A percentile compares a stretch with the other conserved stretches of the same genome.
These are phyloP conservation scores for Sporobolomyces phaffii DNA, from an alignment of 768 basidiomycete species.

Conservation along the genomic window DNA sequence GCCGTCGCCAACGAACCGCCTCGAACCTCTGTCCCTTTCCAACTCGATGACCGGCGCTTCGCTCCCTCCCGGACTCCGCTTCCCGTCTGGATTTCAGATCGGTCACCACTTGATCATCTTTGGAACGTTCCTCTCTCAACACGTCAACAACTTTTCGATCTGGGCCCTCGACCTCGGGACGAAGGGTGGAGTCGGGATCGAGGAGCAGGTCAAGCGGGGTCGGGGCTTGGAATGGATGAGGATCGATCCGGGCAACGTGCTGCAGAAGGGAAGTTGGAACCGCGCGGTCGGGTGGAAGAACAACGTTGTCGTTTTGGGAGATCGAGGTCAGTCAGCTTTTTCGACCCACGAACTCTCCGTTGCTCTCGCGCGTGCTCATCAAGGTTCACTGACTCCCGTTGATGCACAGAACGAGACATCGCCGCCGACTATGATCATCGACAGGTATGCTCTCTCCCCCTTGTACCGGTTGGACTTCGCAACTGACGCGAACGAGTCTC, in stretches of 20 bases:
- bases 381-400: background rate
- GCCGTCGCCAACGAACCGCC: conserved; percentile 57
- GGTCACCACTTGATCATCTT: conserved; percentile 88
- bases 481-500: conserved; percentile 48
- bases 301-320: conserved; percentile 85
- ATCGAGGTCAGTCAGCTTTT: conserved; percentile 49
- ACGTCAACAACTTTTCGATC: conserved; percentile 88
- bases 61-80: conserved; percentile 89
- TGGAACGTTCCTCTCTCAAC: conserved; percentile 89
- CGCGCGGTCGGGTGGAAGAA: conserved; percentile 82
- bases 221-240: conserved; percentile 74
- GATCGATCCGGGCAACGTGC: conserved; percentile 78
- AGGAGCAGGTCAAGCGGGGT: conserved; percentile 30
- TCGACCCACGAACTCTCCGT: conserved; percentile 18
- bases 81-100: conserved; percentile 87
- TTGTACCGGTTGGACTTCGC: conserved; percentile 25
- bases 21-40: conserved; percentile 74
- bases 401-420: conserved; percentile 58
- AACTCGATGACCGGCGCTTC: conserved; percentile 65
- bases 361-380: fast-evolving
- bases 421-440: conserved; percentile 90
- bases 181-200: conserved; percentile 40
- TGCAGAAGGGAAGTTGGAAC: conserved; percentile 89
- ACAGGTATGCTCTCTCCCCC: conserved; percentile 60
- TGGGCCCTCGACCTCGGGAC: conserved; percentile 81